Evolutionary conservation across 176 grass and related monocot genomes (phyloP), one percentile per base, ranked within the genome.

Genomic region (Triticum urartu): DNA sequence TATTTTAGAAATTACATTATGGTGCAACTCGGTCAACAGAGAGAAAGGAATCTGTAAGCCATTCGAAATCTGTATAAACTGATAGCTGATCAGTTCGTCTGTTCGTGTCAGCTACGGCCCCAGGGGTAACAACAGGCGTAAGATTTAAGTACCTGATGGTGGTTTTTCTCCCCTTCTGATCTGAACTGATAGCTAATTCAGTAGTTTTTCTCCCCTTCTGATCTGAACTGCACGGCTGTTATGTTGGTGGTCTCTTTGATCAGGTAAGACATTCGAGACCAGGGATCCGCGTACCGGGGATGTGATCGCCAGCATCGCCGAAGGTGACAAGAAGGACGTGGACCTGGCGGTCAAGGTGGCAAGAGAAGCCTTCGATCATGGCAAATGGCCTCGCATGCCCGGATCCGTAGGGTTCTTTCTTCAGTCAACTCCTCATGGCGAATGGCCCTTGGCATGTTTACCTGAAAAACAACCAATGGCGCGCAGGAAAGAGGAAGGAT

Each of bases 301-400:
- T 1, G 86, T 87, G 71, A 89, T 95, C 63, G 86, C 81, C 15
- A 89, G 6, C 72, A 79, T 95, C 21, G 89, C 91, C 0, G 93
- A 91, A 61, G 93, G 86, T 6, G 91, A 95, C 85, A 91, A 89
- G 48, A 89, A 84, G 12, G 93, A 95, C 13, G 89, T 95, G 20
- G 86, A 91, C 69, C 64, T 89, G 86, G 91, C 93, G 2, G 93
- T 93, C 14, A 79, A 25, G 11, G 91, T 86, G 34, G 93, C 93
- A 2, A 84, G 91, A 38, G 72, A 89, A 75, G 93, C 93, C 15
- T 95, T 95, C 66, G 91, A 95, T 15, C 86, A 95, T 58, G 93
- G 93, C 84, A 68, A 91, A 26, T 95, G 93, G 93, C 91, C 93
- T 50, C 89, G 89, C 84, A 87, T 95, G 91, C 70, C 93, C n/a